Conservation (phyloP, 2,329 filamentous ascomycete genomes). For the Colletotrichum graminicola region DNA sequence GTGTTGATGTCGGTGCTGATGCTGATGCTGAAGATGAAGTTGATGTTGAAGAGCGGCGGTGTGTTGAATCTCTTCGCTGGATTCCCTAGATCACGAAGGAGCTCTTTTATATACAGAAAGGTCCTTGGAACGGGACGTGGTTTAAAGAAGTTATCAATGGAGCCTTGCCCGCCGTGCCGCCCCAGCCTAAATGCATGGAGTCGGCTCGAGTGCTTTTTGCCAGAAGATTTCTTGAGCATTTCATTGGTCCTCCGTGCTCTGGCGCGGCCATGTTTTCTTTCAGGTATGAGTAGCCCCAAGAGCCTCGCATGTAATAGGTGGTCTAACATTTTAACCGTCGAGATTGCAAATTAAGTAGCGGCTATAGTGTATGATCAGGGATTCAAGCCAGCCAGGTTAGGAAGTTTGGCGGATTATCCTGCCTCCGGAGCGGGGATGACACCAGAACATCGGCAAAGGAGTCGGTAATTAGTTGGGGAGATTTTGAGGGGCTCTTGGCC, state of each 20-base stretch:
- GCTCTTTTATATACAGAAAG: not conserved
- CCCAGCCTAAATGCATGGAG: conserved; percentile 1
- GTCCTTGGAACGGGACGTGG: not conserved
- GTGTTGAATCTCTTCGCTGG: not conserved
- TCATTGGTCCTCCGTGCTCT: not conserved
- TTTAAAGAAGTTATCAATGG: not conserved
- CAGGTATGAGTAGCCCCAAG: not conserved
- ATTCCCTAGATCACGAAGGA: not conserved
- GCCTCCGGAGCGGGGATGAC: not conserved
- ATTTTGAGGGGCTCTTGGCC: no score
- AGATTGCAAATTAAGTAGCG: not conserved
- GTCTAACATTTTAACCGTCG: not conserved
- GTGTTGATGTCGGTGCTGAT: not conserved
- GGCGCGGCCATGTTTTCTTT: not conserved
- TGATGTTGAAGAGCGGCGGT: not conserved
- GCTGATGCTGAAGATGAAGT: no score
- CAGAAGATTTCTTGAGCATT: not conserved
- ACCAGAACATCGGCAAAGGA: conserved; percentile 17
- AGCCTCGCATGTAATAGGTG: not conserved
- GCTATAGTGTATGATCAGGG: no score
- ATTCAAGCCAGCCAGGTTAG: conserved; percentile 1
- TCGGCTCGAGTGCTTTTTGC: not conserved
- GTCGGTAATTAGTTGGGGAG: conserved; percentile 29
- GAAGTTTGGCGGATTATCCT: not conserved
- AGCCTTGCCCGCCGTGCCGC: not conserved